phyloP scores from a whole-genome alignment of 768 basidiomycete genomes.

The Auricularia auricula-judae region DNA sequence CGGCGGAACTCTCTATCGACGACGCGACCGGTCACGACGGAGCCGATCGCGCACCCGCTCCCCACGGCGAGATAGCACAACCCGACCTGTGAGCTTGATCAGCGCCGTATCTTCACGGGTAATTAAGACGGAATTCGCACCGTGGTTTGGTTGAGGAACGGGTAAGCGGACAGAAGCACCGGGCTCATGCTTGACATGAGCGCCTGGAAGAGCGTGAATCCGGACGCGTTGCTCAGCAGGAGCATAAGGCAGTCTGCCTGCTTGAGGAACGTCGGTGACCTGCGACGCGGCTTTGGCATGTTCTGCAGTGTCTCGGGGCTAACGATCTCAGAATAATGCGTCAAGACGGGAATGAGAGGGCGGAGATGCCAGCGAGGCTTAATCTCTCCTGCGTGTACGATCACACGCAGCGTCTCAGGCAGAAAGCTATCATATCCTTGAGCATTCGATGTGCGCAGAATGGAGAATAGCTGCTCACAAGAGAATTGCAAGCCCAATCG shows the following conservation, averaged over 20 bases:
- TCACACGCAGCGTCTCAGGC: constrained; percentile 30
- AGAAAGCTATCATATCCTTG: constrained; percentile 20
- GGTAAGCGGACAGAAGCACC: constrained; percentile 47
- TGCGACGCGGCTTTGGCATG: neutral
- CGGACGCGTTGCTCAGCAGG: constrained; percentile 40
- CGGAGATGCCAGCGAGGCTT: constrained; percentile 19
- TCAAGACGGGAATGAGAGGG: constrained; percentile 21
- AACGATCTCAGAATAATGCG: constrained; percentile 2
- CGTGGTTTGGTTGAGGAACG: constrained; percentile 43
- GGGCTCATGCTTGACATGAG: constrained; percentile 52
- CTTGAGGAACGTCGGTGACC: constrained; percentile 26
- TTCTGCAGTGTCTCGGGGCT: neutral
- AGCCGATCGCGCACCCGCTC: constrained; percentile 57
- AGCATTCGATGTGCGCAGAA: neutral
- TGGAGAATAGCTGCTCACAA: constrained; percentile 25
- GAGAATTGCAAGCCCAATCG: constrained; percentile 36
- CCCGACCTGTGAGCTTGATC: constrained; percentile 34
- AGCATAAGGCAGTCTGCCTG: constrained; percentile 46
- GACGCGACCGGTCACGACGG: constrained; percentile 45
- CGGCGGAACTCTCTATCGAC: constrained; percentile 56
- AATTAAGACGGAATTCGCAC: neutral
- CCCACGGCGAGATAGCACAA: constrained; percentile 72
- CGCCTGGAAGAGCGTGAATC: constrained; percentile 47
- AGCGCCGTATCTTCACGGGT: neutral
- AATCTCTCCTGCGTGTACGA: constrained; percentile 36